Evolutionary conservation across 2,329 filamentous ascomycete species (phyloP).

Genomic region (Aspergillus transmontanensis): DNA sequence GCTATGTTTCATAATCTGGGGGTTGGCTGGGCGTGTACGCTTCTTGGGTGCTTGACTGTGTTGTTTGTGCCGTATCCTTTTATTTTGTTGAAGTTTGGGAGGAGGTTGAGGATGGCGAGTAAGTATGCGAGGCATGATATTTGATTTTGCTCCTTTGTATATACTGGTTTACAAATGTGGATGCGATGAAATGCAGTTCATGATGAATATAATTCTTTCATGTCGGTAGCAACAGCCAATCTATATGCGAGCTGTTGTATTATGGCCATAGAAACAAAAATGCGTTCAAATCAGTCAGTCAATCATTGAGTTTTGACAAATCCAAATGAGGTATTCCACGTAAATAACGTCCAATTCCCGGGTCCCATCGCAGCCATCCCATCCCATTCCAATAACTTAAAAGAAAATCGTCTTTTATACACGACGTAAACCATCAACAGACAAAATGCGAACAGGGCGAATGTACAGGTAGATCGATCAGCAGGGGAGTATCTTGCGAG

Average conservation of each 20-base stretch:
- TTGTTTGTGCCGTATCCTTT: slow-evolving; percentile 45
- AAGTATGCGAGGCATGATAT: slow-evolving; percentile 26
- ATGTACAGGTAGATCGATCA: slow-evolving; percentile 10
- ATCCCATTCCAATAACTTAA: slow-evolving; percentile 1
- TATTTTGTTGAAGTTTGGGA: slow-evolving; percentile 24
- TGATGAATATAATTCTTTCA: neutral
- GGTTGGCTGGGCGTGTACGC: slow-evolving; percentile 32
- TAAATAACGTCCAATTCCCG: neutral
- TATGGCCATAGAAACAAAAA: neutral
- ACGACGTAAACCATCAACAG: slow-evolving; percentile 7
- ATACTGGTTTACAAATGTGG: neutral
- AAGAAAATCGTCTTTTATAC: slow-evolving; percentile 18
- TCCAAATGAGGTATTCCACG: slow-evolving; percentile 1
- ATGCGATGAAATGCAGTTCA: neutral
- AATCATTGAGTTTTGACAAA: neutral
- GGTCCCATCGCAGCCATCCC: neutral
- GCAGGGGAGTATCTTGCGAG: neutral
- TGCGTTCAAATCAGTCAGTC: neutral
- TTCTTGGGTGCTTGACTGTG: slow-evolving; percentile 31
- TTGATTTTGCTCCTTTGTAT: neutral
- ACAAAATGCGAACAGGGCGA: slow-evolving; percentile 5
- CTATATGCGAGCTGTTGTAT: slow-evolving; percentile 2
- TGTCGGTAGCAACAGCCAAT: slow-evolving; percentile 1
- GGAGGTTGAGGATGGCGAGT: slow-evolving; percentile 22
- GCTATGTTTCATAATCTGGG: slow-evolving; percentile 39